Conservation (phyloP, 352 stramenopile genomes). For the Thalassiosira livingstoniorum region DNA sequence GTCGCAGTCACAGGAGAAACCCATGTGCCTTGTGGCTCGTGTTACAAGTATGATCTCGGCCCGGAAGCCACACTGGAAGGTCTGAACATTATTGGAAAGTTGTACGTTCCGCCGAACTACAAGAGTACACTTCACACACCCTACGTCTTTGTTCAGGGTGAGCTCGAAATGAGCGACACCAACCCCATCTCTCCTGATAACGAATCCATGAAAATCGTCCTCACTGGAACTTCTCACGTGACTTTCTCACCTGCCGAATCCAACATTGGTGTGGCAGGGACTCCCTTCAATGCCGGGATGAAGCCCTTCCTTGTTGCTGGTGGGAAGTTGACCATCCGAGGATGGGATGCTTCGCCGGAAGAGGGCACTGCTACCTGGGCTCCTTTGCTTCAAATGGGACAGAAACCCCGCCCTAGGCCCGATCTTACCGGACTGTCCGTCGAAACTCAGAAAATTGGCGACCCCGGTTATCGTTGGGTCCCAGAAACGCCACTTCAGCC, state of each 20-base stretch:
- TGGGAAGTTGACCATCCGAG: constrained; percentile 60
- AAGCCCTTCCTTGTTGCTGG: constrained; percentile 70
- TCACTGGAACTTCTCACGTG: constrained; percentile 45
- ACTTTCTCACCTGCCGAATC: constrained; percentile 54
- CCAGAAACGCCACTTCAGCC: neutral
- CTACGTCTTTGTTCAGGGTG: constrained; percentile 71
- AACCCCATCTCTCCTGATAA: constrained; percentile 50
- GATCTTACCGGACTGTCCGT: neutral
- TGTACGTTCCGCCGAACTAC: constrained; percentile 58
- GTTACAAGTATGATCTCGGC: constrained; percentile 49
- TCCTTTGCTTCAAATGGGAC: constrained; percentile 27
- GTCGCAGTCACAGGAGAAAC: constrained; percentile 1
- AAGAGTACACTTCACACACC: constrained; percentile 61
- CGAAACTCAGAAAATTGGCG: too few relatives aligned
- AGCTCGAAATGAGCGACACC: constrained; percentile 67
- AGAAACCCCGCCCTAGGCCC: constrained; percentile 17
- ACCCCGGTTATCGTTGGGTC: too few relatives aligned
- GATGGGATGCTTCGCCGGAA: constrained; percentile 30
- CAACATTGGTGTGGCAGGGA: constrained; percentile 32
- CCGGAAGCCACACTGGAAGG: constrained; percentile 6
- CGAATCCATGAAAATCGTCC: constrained; percentile 58
- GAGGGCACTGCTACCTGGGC: constrained; percentile 34
- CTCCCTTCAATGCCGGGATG: constrained; percentile 51
- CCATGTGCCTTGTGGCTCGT: constrained; percentile 43
- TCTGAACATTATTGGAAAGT: constrained; percentile 65